A percentile compares a stretch with the other conserved stretches of the same genome.
phyloP scores from a whole-genome alignment of 2,329 filamentous ascomycete genomes.

The Fusarium sp. region DNA sequence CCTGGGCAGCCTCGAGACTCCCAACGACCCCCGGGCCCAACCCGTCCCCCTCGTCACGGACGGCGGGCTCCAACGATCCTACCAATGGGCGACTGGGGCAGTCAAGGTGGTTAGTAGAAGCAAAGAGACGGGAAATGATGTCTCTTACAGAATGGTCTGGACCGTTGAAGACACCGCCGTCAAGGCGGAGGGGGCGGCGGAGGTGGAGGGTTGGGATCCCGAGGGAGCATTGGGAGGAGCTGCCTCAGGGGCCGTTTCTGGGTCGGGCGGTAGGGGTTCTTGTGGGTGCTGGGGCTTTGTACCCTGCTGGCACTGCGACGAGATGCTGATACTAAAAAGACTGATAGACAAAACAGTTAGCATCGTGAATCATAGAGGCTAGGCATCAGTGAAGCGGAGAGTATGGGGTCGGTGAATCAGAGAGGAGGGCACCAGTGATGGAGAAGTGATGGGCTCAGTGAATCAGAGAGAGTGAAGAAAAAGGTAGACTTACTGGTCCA shows the following conservation, averaged over 20 bases:
- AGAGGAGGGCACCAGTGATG: no score
- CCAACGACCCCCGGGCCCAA: no score
- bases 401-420: no score
- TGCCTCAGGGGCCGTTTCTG: neutral
- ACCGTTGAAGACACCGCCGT: neutral
- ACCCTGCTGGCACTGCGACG: no score
- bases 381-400: no score
- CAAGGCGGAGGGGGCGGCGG: neutral
- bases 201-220: neutral
- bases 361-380: no score
- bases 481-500: no score
- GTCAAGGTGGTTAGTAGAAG: neutral
- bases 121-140: neutral
- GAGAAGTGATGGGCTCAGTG: no score
- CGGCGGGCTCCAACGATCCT: neutral
- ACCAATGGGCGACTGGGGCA: neutral
- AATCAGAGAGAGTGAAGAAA: no score
- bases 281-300: no score
- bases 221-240: neutral
- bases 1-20: neutral
- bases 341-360: no score
- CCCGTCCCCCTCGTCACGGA: neutral
- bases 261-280: neutral
- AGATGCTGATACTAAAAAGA: no score
- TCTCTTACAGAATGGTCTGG: neutral